Base-by-base conservation (phyloP, 2,329 filamentous ascomycete genomes). In the Cordyceps cicadae region DNA sequence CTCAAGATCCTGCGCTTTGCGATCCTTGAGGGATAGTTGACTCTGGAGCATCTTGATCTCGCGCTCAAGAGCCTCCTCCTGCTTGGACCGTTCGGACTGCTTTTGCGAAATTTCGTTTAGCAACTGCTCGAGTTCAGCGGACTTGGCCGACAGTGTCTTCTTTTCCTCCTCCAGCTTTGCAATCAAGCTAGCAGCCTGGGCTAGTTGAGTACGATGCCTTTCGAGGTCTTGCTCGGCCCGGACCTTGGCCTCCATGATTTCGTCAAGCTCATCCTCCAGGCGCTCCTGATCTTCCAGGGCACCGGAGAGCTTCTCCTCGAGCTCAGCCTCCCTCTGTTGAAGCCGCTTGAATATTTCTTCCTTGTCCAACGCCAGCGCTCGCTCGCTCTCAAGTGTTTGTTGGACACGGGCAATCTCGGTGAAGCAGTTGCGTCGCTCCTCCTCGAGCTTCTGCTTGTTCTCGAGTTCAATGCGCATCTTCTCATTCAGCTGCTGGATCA, bases 311-410 rank as follows among this genome's bases (percentile, higher is more conserved):
- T 97, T 97, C 69, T 99, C 95, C 57, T 88, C 90, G 4, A 99
- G 82, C 71, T 99, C 93, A 12, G 86, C 82, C 74, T 99, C 94
- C n/a, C 94, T 88, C 58, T 87, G 78, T 70, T 97, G 94, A 24
- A 99, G 80, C n/a, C 95, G 86, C 71, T 93, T 95, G 79, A 97
- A 99, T 63, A 99, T 99, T 69, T 99, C 94, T 71, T 99, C 95
- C 72, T 99, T 99, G 74, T 99, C 94, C 5, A 99, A 78, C 1
- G 94, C 94, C 48, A 99, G 80, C n/a, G 93, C 90, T 54, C 94
- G 86, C 74, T 99, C 95, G 66, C 92, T 96, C 72, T 99, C 95
- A 2, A 99, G 81, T 0, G 90, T 96, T 68, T 97, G 91, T 71
- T 97, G 92, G 52, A 97, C 90, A 37, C 89, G 87, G 66, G 92